Percentiles rank a stretch among this genome's conserved stretches.
Conservation (phyloP, 1,139 yeast genomes). For the Eremothecium gossypii region DNA sequence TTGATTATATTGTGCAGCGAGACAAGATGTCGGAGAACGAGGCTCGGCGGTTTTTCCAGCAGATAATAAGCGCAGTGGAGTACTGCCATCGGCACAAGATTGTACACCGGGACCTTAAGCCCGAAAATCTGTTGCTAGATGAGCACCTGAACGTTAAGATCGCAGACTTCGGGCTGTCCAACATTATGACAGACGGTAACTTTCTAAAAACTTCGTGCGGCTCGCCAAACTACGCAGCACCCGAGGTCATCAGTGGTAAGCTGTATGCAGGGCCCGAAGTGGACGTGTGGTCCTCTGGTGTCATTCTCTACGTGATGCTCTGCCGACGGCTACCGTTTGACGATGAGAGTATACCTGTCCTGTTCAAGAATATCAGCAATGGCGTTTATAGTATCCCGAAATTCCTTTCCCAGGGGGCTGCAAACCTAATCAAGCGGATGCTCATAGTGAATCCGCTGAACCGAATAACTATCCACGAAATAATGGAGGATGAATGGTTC, state of each 20-base stretch:
- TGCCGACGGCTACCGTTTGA: conserved; percentile 97
- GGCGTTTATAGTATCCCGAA: conserved; percentile 94
- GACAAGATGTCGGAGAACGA: conserved; percentile 94
- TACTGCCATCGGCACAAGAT: conserved; percentile 97
- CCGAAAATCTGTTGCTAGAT: conserved; percentile 84
- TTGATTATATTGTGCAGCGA: conserved; percentile 90
- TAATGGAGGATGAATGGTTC: conserved; percentile 96
- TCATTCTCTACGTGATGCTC: conserved; percentile 88
- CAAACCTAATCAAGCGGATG: conserved; percentile 80
- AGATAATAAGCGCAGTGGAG: conserved; percentile 94
- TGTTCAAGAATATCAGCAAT: conserved; percentile 87
- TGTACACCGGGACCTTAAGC: conserved; percentile 82
- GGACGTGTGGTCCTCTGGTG: conserved; percentile 98
- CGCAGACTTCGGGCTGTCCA: conserved; percentile 93
- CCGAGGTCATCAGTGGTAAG: conserved; percentile 94
- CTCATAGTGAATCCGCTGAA: conserved; percentile 92
- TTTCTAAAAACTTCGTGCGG: conserved; percentile 95
- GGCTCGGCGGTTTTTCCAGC: conserved; percentile 93
- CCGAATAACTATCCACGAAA: conserved; percentile 89
- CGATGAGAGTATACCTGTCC: conserved; percentile 93
- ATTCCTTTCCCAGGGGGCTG: conserved; percentile 81
- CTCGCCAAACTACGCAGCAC: conserved; percentile 96
- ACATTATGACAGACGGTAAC: conserved; percentile 97
- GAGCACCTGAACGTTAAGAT: conserved; percentile 89
- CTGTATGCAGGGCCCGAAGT: conserved; percentile 98